A percentile compares a stretch with the other conserved stretches of the same genome.
Conservation (phyloP, 352 stramenopile genomes). For the Plasmopara halstedii region DNA sequence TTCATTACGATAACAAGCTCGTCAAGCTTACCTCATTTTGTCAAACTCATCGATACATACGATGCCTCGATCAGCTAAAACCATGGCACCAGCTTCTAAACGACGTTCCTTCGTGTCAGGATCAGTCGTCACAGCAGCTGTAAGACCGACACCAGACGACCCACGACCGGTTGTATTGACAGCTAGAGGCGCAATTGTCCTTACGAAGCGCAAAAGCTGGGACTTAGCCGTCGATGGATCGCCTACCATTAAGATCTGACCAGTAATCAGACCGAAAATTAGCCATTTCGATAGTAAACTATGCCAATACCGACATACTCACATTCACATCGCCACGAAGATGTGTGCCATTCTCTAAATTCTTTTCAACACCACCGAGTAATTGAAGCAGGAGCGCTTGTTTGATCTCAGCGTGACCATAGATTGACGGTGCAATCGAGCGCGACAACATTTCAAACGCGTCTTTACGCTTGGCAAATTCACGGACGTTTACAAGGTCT, state of each 20-base stretch:
- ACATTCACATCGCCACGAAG: slow-evolving; percentile 99
- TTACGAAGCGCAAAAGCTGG: slow-evolving; percentile 96
- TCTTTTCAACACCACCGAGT: slow-evolving; percentile 91
- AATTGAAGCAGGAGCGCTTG: slow-evolving; percentile 83
- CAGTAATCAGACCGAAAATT: background rate
- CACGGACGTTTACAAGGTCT: slow-evolving; percentile 91
- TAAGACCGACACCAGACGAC: slow-evolving; percentile 92
- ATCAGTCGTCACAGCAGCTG: slow-evolving; percentile 96
- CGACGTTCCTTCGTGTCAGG: slow-evolving; percentile 90
- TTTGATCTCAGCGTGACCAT: slow-evolving; percentile 98
- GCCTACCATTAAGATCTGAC: slow-evolving; percentile 91
- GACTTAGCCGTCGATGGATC: slow-evolving; percentile 99
- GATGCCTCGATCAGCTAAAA: slow-evolving; percentile 97
- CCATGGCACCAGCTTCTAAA: slow-evolving; percentile 98
- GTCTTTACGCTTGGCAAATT: slow-evolving; percentile 87
- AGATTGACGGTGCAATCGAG: slow-evolving; percentile 96
- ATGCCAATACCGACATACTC: slow-evolving; percentile 5
- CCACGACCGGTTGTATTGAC: slow-evolving; percentile 87
- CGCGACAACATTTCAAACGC: slow-evolving; percentile 90
- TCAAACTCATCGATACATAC: slow-evolving; percentile 99
- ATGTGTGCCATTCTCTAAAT: slow-evolving; percentile 98
- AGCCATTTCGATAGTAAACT: background rate
- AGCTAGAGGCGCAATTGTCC: slow-evolving; percentile 90
- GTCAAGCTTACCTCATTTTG: slow-evolving; percentile 87
- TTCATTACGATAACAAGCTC: background rate